Base-by-base conservation (phyloP, 352 stramenopile genomes). In the Thraustotheca clavata region DNA sequence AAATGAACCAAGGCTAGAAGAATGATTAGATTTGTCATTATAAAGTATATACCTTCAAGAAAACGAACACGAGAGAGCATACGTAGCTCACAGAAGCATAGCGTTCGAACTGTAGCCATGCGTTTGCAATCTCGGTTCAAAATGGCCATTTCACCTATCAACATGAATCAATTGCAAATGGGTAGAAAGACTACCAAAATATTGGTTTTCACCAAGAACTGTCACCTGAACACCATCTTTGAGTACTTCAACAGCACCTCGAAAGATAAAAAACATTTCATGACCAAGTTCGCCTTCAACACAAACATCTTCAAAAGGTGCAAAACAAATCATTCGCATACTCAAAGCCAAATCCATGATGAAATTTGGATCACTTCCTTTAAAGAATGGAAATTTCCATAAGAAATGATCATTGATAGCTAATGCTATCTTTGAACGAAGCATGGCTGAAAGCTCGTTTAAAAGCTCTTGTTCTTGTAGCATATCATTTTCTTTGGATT, bases 1-100 rank as follows among this genome's bases (percentile, higher is more conserved):
- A 60, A 60, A n/a, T 60, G 50, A 18, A 60, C 50, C 34, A 60
- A 38, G 2, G 50, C 50, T 60, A 60, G 7, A 9, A 8, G 8
- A 8, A n/a, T n/a, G n/a, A n/a, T n/a, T n/a, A n/a, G n/a, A n/a
- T n/a, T n/a, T n/a, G n/a, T n/a, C n/a, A n/a, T n/a, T n/a, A n/a
- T n/a, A n/a, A n/a, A n/a, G n/a, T 43, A 43, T 43, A 18, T 43
- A 43, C 38, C 38, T 43, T 43, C 38, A 18, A 18, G 16, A 20
- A 43, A 43, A 20, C 20, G 38, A 20, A 20, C 16, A 18, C 38
- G 16, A 18, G 38, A 43, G 38, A 43, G 38, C 38, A 43, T 20
- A 43, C 38, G 38, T 18, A 43, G 38, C 20, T 43, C 38, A 43
- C 38, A 43, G 38, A 16, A 18, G 38, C 38, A 43, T 16, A 43